Evolutionary conservation across 352 stramenopile genomes (phyloP), one percentile per base, ranked within the genome.

Genomic region (Pythium phragmiticola): DNA sequence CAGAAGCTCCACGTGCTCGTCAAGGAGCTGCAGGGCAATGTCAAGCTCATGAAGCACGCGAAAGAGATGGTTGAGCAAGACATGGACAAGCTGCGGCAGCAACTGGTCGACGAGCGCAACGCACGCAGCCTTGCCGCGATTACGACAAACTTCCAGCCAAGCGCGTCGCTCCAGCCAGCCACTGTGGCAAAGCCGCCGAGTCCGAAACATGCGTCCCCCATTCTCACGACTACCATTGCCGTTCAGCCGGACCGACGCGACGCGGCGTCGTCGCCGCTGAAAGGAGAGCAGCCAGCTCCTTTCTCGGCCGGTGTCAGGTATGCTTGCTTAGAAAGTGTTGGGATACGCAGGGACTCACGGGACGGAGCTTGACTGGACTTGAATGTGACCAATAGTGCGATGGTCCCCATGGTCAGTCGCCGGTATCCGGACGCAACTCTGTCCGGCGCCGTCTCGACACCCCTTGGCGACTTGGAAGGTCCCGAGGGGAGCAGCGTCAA

Each of bases 1-100:
- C 77, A 95, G 48, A 95, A 88, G 34, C 74, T 96, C 16, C 82
- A 97, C 60, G 74, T 66, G 2, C 73, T 81, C n/a, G 75, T 97
- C 39, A 79, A 85, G 45, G 82, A 94, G 47, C 71, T 98, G 0
- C 87, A 98, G 57, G 81, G 76, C 54, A 88, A 85, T 30, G 63
- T 92, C n/a, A 93, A 94, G 21, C 68, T 88, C 39, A 80, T 89
- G 56, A 92, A 93, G 57, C 76, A 90, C 26, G 73, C 80, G 8
- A 92, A 94, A 61, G 77, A 92, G 39, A 67, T 70, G 34, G 63
- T 88, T 7, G 81, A 92, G 53, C 72, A 90, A 45, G 83, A 92
- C 33, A 55, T 91, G 50, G 67, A 73, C 16, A 76, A 76, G 45
- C 68, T 89, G 46, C 75, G 77, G 41, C 79, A 85, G 12, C 73